Evolutionary conservation across 2,329 filamentous ascomycete genomes (phyloP).

Genomic region (Sporothrix euskadiensis): DNA sequence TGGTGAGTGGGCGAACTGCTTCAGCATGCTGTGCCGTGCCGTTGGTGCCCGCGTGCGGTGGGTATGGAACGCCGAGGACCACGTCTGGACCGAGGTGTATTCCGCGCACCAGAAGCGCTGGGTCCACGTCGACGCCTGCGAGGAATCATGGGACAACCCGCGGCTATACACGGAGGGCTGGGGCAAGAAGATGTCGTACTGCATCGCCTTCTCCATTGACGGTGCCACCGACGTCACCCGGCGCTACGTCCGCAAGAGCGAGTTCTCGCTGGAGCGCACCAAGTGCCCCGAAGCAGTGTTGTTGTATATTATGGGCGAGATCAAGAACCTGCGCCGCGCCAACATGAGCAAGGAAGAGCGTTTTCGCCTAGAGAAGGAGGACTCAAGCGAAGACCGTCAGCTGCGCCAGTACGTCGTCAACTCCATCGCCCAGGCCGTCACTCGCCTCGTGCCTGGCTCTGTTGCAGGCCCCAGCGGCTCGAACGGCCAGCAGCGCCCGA

Average conservation of each 20-base stretch:
- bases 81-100: slow-evolving; percentile 97
- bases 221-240: slow-evolving; percentile 68
- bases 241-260: slow-evolving; percentile 69
- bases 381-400: slow-evolving; percentile 72
- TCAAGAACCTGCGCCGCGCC: slow-evolving; percentile 77
- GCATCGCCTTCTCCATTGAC: slow-evolving; percentile 92
- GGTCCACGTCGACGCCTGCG: slow-evolving; percentile 95
- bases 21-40: slow-evolving; percentile 95
- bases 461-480: slow-evolving; percentile 33
- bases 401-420: slow-evolving; percentile 72
- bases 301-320: slow-evolving; percentile 88
- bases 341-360: slow-evolving; percentile 86
- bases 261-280: slow-evolving; percentile 72
- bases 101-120: slow-evolving; percentile 90
- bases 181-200: slow-evolving; percentile 96
- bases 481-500: slow-evolving; percentile 32
- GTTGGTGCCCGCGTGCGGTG: slow-evolving; percentile 88
- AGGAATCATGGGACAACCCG: slow-evolving; percentile 94
- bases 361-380: slow-evolving; percentile 78
- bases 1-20: slow-evolving; percentile 98
- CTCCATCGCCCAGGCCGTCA: slow-evolving; percentile 71
- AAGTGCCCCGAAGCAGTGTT: slow-evolving; percentile 86
- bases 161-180: slow-evolving; percentile 91
- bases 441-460: slow-evolving; percentile 61
- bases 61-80: slow-evolving; percentile 98